Evolutionary conservation across 371 early-diverging fungal species (phyloP), one percentile per base, ranked within the genome.

Genomic region (Apophysomyces ossiformis): DNA sequence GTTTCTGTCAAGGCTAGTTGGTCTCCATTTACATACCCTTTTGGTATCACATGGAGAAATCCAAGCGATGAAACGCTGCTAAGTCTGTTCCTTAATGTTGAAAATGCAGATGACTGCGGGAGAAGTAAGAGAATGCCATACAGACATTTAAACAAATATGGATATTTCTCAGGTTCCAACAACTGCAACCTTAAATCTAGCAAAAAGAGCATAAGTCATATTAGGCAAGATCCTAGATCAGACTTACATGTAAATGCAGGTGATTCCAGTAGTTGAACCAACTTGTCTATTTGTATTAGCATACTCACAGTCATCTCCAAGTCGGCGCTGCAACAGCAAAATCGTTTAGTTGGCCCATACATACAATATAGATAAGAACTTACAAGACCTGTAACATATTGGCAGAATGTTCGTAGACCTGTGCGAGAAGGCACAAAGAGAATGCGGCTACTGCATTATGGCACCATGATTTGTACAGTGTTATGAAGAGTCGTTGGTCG

Each of bases 101-200:
- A 93, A 85, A 97, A 97, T 6, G 97, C 96, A 38, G 89, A 88
- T 38, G 92, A 91, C 75, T 97, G 97, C 41, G 97, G 97, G 39
- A 97, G 72, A 54, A 97, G 80, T 96, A 97, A 95, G 69, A 97
- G 66, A 21, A 97, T 78, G 5, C 96, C 96, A 70, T 95, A 97
- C 2, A 97, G 79, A 47, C 93, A 92, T 68, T 95, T 93, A 82
- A 89, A 89, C 45, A 97, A 83, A 70, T 86, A 78, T 1, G 96
- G 94, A 68, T 95, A 86, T 75, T 87, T 84, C 15, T 90, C 88
- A 0, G 96, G 95, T 59, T 97, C 97, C 37, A 96, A 74, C 7
- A 97, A 81, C 73, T 96, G 96, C 57, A 97, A 78, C 4, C 97
- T 84, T 43, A 97, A 77, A 68, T 90, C 89, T 89, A 62, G 9